These are phyloP conservation scores for Davidsoniella australis DNA, from an alignment of 2,329 filamentous ascomycete genomes.

Conservation along the genomic window DNA sequence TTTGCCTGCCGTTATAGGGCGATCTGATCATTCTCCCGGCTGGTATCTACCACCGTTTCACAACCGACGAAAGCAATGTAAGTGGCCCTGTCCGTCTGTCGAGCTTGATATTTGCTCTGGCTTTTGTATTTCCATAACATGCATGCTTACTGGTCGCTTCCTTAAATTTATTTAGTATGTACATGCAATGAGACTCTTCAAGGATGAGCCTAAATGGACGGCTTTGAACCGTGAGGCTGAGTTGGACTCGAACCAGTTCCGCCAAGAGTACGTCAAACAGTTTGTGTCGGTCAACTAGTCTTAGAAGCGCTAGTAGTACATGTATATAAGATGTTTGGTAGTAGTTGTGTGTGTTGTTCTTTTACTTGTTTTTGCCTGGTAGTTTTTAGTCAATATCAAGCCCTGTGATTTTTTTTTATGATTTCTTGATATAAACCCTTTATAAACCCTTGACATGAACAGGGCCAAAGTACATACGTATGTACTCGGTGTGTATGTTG, in stretches of 20 bases:
- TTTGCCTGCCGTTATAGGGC: conserved; percentile 21
- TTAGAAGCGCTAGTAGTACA: neutral
- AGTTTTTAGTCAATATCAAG: neutral
- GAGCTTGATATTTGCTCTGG: conserved; percentile 2
- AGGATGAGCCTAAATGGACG: conserved; percentile 98
- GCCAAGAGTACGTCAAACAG: conserved; percentile 53
- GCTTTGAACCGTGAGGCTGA: conserved; percentile 66
- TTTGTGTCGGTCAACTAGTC: conserved; percentile 9
- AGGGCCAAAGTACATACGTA: neutral
- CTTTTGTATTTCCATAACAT: neutral
- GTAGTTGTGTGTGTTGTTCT: neutral
- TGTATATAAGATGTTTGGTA: neutral
- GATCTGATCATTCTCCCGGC: conserved; percentile 88
- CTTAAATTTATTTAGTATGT: conserved; percentile 49
- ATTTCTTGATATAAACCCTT: no score
- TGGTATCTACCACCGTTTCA: conserved; percentile 95
- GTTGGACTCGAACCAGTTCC: conserved; percentile 61
- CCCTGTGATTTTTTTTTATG: neutral
- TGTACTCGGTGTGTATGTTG: neutral
- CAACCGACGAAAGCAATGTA: conserved; percentile 80
- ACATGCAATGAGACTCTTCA: conserved; percentile 89
- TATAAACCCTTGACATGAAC: no score
- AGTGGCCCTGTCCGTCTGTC: conserved; percentile 23
- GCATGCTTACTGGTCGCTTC: no score
- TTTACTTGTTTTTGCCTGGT: neutral